These are phyloP conservation scores for Blastocystis sp. DNA, from an alignment of 352 stramenopile genomes.

Conservation along the genomic window DNA sequence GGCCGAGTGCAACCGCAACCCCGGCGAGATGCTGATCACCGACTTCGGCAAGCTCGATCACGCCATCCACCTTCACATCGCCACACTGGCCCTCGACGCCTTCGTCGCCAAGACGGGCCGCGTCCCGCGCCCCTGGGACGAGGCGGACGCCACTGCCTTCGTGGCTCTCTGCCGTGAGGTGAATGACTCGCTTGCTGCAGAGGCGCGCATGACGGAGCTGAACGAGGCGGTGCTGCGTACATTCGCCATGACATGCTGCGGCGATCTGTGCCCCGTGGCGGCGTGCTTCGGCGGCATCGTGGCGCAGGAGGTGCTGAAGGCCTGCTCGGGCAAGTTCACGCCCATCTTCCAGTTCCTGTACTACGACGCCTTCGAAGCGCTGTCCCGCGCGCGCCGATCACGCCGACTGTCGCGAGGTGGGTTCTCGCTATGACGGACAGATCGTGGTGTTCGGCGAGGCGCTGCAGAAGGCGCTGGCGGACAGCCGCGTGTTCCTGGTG, in stretches of 20 bases:
- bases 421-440: conserved; percentile 86
- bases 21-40: conserved; percentile 90
- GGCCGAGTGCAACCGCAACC: conserved; percentile 79
- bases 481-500: conserved; percentile 91
- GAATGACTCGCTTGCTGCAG: conserved; percentile 76
- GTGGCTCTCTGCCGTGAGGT: conserved; percentile 80
- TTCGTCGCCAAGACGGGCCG: conserved; percentile 80
- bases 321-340: conserved; percentile 95
- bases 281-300: conserved; percentile 93
- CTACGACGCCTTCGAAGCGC: conserved; percentile 92
- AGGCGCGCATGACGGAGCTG: conserved; percentile 65
- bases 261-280: conserved; percentile 90
- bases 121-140: conserved; percentile 83
- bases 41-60: conserved; percentile 96
- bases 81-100: conserved; percentile 81
- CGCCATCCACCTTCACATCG: conserved; percentile 83
- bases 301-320: conserved; percentile 94
- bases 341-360: conserved; percentile 98
- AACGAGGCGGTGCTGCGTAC: conserved; percentile 65
- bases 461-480: conserved; percentile 78
- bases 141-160: conserved; percentile 81
- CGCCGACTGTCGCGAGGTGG: conserved; percentile 70
- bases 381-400: conserved; percentile 76
- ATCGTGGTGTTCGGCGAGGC: conserved; percentile 81
- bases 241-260: conserved; percentile 74